phyloP scores from a whole-genome alignment of 495 filamentous ascomycete genomes.

The Massariosphaeria phaeospora region DNA sequence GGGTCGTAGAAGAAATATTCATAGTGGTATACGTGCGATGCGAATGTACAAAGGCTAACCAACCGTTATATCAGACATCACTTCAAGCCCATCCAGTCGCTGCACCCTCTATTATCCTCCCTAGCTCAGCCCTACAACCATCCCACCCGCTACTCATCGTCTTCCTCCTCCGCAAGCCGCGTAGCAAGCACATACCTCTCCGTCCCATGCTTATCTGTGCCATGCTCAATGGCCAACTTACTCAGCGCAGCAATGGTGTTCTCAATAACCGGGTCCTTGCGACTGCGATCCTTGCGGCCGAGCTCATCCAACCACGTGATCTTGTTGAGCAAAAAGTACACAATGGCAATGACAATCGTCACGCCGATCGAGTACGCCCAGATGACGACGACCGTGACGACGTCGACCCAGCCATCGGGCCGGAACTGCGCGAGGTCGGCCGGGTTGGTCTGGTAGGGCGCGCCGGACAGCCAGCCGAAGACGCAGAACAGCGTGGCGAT shows the following conservation, averaged over 20 bases:
- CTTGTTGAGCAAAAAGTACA: constrained; percentile 69
- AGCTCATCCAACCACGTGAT: constrained; percentile 68
- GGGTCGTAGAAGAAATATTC: no score
- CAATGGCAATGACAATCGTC: constrained; percentile 70
- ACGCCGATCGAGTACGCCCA: constrained; percentile 76
- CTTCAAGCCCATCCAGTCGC: no score
- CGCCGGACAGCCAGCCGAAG: constrained; percentile 64
- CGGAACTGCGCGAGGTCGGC: constrained; percentile 46
- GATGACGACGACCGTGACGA: constrained; percentile 74
- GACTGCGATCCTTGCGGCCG: constrained; percentile 70
- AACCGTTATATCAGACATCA: no score
- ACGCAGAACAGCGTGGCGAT: constrained; percentile 67
- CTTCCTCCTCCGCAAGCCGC: constrained; percentile 61
- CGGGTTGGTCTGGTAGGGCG: constrained; percentile 45
- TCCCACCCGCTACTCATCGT: constrained; percentile 56
- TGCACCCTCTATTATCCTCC: no score
- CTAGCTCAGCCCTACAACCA: background rate
- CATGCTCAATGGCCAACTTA: constrained; percentile 71
- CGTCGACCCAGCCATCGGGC: constrained; percentile 57
- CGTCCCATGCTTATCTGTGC: constrained; percentile 52
- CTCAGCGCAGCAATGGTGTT: constrained; percentile 70
- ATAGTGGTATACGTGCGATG: no score
- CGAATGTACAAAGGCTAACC: no score
- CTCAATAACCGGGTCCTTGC: constrained; percentile 72
- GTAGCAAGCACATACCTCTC: constrained; percentile 57